A percentile compares a stretch with the other conserved stretches of the same genome.
Evolutionary conservation across 2,329 filamentous ascomycete genomes (phyloP).

Genomic region (Penicillium sp.): DNA sequence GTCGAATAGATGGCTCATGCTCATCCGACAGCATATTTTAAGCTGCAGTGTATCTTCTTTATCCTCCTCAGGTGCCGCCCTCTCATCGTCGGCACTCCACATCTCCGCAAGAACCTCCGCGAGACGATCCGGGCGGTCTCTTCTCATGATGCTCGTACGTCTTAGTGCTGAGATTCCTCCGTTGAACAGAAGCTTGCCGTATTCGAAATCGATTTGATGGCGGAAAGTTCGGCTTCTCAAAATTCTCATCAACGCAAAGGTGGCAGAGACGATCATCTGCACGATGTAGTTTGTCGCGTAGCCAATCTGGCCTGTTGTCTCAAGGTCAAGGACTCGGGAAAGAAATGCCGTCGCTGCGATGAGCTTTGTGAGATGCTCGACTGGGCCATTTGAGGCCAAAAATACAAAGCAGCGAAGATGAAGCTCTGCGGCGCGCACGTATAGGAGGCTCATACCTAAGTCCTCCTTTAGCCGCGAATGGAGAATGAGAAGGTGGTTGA

Average conservation of each 20-base stretch:
- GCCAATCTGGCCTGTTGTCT: slow-evolving; percentile 52
- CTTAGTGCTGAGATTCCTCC: slow-evolving; percentile 62
- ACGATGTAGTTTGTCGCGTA: slow-evolving; percentile 66
- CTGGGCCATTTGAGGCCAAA: slow-evolving; percentile 48
- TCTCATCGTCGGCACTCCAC: slow-evolving; percentile 63
- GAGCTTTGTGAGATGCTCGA: slow-evolving; percentile 51
- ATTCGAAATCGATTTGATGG: slow-evolving; percentile 57
- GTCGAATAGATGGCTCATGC: slow-evolving; percentile 69
- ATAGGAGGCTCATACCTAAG: slow-evolving; percentile 53
- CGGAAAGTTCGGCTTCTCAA: slow-evolving; percentile 68
- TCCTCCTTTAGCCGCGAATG: too few relatives aligned
- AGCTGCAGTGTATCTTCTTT: slow-evolving; percentile 58
- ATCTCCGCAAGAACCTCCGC: slow-evolving; percentile 68
- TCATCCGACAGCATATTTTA: slow-evolving; percentile 67
- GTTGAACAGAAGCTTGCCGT: slow-evolving; percentile 61
- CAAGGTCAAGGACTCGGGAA: slow-evolving; percentile 49
- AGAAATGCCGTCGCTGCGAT: slow-evolving; percentile 53
- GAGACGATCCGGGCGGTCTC: slow-evolving; percentile 66
- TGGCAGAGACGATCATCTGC: slow-evolving; percentile 68
- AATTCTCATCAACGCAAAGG: slow-evolving; percentile 67
- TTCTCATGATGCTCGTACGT: slow-evolving; percentile 63
- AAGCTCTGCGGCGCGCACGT: slow-evolving; percentile 51
- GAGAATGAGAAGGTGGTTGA: slow-evolving; percentile 8
- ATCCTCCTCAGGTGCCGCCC: slow-evolving; percentile 35
- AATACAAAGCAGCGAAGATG: slow-evolving; percentile 54